Evolutionary conservation across 768 basidiomycete species (phyloP).

Genomic region (Lactifluus piperatus): DNA sequence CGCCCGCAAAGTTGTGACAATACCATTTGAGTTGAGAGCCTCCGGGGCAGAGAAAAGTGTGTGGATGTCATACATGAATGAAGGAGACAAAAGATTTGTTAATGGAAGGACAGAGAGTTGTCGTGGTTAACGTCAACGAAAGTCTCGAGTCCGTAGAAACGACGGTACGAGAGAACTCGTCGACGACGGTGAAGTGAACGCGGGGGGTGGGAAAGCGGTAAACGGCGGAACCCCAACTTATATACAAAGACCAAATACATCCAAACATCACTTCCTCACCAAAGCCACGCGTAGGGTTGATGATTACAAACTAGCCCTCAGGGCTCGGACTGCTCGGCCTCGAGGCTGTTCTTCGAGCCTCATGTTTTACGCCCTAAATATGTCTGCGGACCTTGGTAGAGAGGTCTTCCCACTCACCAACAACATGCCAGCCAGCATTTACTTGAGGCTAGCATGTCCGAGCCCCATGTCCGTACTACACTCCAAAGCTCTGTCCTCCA

Average conservation of each 20-base stretch:
- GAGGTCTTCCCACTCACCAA: background rate
- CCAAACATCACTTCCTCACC: conserved; percentile 9
- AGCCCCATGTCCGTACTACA: background rate
- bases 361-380: background rate
- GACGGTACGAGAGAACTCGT: background rate
- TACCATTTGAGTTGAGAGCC: conserved; percentile 5
- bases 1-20: conserved; percentile 9
- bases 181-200: background rate
- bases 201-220: background rate
- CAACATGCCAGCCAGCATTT: background rate
- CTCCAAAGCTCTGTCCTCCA: background rate
- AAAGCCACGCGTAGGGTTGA: background rate
- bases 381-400: background rate
- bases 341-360: background rate
- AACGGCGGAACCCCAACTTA: conserved; percentile 3
- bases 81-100: background rate
- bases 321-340: no score
- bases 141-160: background rate
- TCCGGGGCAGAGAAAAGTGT: conserved; percentile 9
- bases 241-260: conserved; percentile 4
- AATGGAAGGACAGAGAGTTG: conserved; percentile 1
- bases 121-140: conserved; percentile 2
- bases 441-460: background rate
- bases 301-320: background rate
- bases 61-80: conserved; percentile 13